A percentile compares a stretch with the other conserved stretches of the same genome.
phyloP scores from a whole-genome alignment of 2,329 filamentous ascomycete genomes.

The Cladosporium oxysporum region DNA sequence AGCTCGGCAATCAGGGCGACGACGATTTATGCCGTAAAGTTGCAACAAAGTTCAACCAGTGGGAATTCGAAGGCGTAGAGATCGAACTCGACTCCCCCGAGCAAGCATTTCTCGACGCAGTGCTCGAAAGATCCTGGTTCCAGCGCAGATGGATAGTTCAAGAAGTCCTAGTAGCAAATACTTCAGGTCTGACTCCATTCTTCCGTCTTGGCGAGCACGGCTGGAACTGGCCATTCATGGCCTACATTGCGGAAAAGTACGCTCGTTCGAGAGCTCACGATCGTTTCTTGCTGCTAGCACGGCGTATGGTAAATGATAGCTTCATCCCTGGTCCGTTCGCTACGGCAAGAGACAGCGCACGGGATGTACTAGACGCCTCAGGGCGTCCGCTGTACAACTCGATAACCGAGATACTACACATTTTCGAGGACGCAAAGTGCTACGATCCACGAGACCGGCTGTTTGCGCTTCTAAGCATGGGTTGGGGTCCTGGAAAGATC shows the following conservation, averaged over 20 bases:
- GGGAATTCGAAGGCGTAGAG: background rate
- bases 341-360: background rate
- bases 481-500: background rate
- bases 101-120: background rate
- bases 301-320: background rate
- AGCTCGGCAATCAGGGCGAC: background rate
- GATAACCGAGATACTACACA: background rate
- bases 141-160: slow-evolving; percentile 1
- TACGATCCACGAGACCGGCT: slow-evolving; percentile 2
- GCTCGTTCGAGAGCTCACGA: background rate
- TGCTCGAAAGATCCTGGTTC: background rate
- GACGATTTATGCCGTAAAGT: background rate
- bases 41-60: background rate
- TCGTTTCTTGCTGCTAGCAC: background rate
- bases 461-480: slow-evolving; percentile 1
- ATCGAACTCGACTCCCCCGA: background rate
- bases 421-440: background rate
- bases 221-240: slow-evolving; percentile 5
- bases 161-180: slow-evolving; percentile 1
- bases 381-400: slow-evolving; percentile 1
- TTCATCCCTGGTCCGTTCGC: background rate
- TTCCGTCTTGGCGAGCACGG: background rate
- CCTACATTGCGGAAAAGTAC: background rate
- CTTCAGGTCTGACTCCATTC: background rate
- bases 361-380: background rate